These are phyloP conservation scores for Rubia balearica DNA, from an alignment of 305 asterid species.

Conservation along the genomic window DNA sequence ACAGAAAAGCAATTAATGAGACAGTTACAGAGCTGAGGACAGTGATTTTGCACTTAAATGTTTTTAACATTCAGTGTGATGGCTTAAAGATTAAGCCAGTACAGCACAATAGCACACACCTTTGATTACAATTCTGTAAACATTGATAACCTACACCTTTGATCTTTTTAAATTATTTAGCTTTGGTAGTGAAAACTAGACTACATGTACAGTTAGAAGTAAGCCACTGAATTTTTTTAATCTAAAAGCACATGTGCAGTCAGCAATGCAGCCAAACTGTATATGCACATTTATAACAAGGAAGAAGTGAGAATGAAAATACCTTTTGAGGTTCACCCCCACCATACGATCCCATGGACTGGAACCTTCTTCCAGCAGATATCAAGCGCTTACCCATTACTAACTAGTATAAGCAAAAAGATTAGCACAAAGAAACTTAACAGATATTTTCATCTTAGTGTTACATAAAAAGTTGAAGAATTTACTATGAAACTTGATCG, in stretches of 20 bases:
- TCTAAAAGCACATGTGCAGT: background rate
- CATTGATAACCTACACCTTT: background rate
- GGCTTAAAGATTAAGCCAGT: background rate
- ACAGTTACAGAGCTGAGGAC: background rate
- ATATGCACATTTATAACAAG: background rate
- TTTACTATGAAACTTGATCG: background rate
- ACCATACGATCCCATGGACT: conserved; percentile 89
- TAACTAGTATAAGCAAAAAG: conserved; percentile 44
- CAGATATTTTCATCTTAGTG: background rate
- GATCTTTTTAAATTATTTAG: background rate
- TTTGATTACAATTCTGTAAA: background rate
- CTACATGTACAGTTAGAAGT: background rate
- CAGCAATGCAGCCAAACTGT: background rate
- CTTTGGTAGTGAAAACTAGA: background rate
- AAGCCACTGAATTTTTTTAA: background rate
- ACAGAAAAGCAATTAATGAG: background rate
- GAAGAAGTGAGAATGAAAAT: conserved; percentile 13
- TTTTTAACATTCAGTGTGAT: background rate
- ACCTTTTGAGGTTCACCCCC: conserved; percentile 85
- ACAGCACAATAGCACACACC: background rate
- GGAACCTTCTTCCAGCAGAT: conserved; percentile 87
- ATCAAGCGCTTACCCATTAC: conserved; percentile 86
- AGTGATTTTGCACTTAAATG: background rate
- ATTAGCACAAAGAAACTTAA: conserved; percentile 24
- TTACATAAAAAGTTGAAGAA: conserved; percentile 9